These are phyloP conservation scores for Citrus sp. DNA, from an alignment of 345 rosid genomes.

Conservation along the genomic window DNA sequence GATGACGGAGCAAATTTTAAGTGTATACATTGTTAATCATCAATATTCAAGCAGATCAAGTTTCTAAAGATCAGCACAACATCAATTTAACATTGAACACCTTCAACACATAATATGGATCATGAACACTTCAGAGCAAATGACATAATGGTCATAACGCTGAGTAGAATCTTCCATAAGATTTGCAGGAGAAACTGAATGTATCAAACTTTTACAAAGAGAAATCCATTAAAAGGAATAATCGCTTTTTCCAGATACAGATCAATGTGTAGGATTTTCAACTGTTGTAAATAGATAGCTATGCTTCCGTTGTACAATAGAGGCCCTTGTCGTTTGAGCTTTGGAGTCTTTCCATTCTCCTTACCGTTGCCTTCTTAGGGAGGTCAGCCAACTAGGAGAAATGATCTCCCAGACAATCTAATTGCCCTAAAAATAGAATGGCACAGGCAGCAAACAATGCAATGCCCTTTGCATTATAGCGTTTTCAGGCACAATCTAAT, in stretches of 20 bases:
- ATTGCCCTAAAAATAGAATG: not conserved
- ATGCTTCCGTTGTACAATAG: not conserved
- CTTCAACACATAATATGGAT: not conserved
- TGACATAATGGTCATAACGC: not conserved
- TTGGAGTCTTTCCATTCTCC: not conserved
- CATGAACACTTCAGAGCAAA: not conserved
- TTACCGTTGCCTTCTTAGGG: not conserved
- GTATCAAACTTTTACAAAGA: not conserved
- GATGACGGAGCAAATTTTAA: slow-evolving; percentile 2
- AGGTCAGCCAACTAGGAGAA: not conserved
- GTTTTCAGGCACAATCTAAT: not conserved
- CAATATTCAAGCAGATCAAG: not conserved
- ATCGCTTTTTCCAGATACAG: not conserved
- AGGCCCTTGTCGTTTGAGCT: not conserved
- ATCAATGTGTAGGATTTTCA: not conserved
- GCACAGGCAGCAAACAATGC: not conserved
- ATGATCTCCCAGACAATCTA: not conserved
- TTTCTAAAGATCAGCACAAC: not conserved
- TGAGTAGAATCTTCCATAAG: slow-evolving; percentile 3
- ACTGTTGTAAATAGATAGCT: not conserved
- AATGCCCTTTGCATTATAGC: not conserved
- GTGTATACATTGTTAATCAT: slow-evolving; percentile 6
- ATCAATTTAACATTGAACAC: slow-evolving; percentile 1
- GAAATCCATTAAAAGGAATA: not conserved
- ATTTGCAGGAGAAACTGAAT: not conserved